These are phyloP conservation scores for Stephanodiscus triporus DNA, from an alignment of 108 stramenopile genomes.

Conservation along the genomic window DNA sequence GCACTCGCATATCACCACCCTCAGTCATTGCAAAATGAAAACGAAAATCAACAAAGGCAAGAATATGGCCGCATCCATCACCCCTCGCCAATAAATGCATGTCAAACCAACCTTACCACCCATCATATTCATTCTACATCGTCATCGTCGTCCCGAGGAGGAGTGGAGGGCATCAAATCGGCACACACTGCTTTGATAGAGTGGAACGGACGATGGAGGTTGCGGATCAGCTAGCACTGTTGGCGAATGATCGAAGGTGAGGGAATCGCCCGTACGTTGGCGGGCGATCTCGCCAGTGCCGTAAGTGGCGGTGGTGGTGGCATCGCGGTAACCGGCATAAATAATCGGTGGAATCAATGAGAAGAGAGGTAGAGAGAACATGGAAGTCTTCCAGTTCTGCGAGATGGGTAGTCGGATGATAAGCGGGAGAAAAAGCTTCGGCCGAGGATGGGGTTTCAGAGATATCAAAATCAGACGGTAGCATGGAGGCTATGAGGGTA, in stretches of 20 bases:
- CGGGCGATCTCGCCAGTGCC: conserved; percentile 25
- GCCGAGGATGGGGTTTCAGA: background rate
- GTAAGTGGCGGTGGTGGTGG: conserved; percentile 3
- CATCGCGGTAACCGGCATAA: background rate
- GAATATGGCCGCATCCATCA: conserved; percentile 19
- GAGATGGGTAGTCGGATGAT: background rate
- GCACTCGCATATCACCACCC: conserved; percentile 34
- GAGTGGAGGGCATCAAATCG: background rate
- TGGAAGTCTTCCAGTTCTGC: background rate
- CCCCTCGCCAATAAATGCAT: conserved; percentile 36
- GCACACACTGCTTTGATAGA: conserved; percentile 12
- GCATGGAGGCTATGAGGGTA: conserved; percentile 29
- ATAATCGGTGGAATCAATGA: background rate
- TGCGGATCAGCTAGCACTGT: conserved; percentile 26
- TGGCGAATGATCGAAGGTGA: conserved; percentile 28
- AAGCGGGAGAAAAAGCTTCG: background rate
- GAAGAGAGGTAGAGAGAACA: conserved; percentile 3
- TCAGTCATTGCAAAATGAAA: conserved; percentile 4
- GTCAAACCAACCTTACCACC: conserved; percentile 29
- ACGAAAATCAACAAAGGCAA: background rate
- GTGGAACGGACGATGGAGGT: conserved; percentile 32
- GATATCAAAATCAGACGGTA: conserved; percentile 5
- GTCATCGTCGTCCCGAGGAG: conserved; percentile 14
- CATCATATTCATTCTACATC: conserved; percentile 32
- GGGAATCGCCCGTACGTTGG: conserved; percentile 37